phyloP scores from a whole-genome alignment of 225 moss, liverwort and hornwort genomes.

The Pseudisothecium myosuroides region DNA sequence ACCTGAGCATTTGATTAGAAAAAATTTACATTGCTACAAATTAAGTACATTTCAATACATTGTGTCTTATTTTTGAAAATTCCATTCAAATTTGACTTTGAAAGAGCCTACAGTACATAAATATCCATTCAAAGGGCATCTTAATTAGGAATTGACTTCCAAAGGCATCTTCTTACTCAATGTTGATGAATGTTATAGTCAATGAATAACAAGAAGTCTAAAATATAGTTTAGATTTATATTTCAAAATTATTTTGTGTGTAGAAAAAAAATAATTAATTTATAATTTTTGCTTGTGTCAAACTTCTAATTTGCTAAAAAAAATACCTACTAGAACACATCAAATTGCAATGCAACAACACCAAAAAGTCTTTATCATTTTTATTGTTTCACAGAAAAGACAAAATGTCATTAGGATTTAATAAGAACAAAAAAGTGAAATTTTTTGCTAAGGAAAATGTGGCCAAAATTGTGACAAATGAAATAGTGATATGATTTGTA shows the following conservation, averaged over 20 bases:
- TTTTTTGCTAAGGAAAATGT: neutral
- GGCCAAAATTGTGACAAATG: too few species aligned
- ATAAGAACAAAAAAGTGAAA: neutral
- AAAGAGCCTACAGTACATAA: neutral
- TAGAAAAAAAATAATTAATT: neutral
- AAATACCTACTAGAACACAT: fast-evolving
- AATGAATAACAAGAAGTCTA: neutral
- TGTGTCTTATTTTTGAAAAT: neutral
- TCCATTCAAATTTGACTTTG: neutral
- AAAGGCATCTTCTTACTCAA: neutral
- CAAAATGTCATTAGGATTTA: too few species aligned
- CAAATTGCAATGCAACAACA: neutral
- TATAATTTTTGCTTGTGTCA: too few species aligned
- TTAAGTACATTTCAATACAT: neutral
- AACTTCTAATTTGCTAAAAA: too few species aligned
- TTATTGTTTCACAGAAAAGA: neutral
- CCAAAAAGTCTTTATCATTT: neutral
- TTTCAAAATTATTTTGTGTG: neutral
- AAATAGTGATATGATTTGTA: neutral
- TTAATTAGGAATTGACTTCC: neutral
- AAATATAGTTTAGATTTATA: neutral
- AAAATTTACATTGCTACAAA: neutral
- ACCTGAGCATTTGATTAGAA: fast-evolving
- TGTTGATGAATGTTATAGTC: neutral
- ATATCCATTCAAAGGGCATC: neutral